These are phyloP conservation scores for Conticribra weissflogii DNA, from an alignment of 108 stramenopile genomes.

Conservation along the genomic window DNA sequence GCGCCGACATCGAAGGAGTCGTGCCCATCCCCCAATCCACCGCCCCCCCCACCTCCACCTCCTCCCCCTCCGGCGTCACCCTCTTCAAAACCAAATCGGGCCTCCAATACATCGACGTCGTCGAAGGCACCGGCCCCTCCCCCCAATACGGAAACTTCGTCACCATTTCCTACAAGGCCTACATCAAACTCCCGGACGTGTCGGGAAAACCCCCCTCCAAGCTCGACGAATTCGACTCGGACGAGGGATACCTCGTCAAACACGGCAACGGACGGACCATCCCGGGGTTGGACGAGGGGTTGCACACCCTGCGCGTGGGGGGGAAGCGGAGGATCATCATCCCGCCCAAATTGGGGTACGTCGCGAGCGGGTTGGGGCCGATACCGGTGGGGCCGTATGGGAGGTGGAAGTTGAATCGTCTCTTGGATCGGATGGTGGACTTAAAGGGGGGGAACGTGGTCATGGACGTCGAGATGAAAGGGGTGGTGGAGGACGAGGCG, in stretches of 20 bases:
- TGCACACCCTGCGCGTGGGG: conserved; percentile 85
- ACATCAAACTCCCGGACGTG: conserved; percentile 78
- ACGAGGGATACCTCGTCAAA: conserved; percentile 66
- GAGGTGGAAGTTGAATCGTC: conserved; percentile 62
- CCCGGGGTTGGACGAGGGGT: conserved; percentile 82
- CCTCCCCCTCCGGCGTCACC: conserved; percentile 37
- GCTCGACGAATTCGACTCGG: conserved; percentile 67
- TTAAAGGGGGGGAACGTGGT: conserved; percentile 72
- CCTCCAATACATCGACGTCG: conserved; percentile 76
- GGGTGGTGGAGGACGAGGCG: conserved; percentile 80
- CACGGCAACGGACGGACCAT: conserved; percentile 87
- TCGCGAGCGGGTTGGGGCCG: conserved; percentile 69
- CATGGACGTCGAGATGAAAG: conserved; percentile 70
- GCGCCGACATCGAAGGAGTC: conserved; percentile 57
- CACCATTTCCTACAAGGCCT: conserved; percentile 74
- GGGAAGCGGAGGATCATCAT: conserved; percentile 75
- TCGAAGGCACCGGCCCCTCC: conserved; percentile 52
- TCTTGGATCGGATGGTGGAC: conserved; percentile 76
- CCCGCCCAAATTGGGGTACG: conserved; percentile 86
- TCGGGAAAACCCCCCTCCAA: conserved; percentile 39
- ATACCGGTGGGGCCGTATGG: conserved; percentile 71
- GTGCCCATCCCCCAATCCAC: conserved; percentile 38
- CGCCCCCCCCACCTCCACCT: conserved; percentile 19
- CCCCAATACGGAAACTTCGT: conserved; percentile 80
- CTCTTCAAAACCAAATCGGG: conserved; percentile 77